These are phyloP conservation scores for Globisporangium camurandrum DNA, from an alignment of 352 stramenopile species.

Conservation along the genomic window DNA sequence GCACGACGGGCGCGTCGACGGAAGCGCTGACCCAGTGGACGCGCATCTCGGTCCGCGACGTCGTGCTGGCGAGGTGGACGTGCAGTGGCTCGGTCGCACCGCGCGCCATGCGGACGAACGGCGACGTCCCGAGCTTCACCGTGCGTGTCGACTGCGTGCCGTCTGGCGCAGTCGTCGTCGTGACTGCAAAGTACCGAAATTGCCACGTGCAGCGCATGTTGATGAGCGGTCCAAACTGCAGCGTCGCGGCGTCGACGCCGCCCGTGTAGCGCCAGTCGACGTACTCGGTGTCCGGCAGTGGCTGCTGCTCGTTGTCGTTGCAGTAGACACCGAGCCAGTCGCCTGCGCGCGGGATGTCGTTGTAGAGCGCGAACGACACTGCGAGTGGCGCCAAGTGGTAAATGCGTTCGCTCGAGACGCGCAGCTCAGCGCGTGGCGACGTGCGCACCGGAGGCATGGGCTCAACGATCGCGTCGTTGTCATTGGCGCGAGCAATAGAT, in stretches of 20 bases:
- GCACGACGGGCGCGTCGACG: slow-evolving; percentile 27
- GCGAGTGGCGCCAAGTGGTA: slow-evolving; percentile 10
- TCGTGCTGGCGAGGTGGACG: slow-evolving; percentile 7
- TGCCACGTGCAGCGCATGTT: slow-evolving; percentile 24
- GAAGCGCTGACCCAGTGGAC: slow-evolving; percentile 46
- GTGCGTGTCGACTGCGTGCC: too few relatives aligned
- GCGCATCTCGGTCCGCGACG: slow-evolving; percentile 24
- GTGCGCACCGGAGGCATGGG: too few relatives aligned
- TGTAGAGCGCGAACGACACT: slow-evolving; percentile 11
- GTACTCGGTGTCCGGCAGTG: slow-evolving; percentile 9
- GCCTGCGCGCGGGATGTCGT: not conserved
- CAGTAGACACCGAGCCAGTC: slow-evolving; percentile 17
- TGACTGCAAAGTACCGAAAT: slow-evolving; percentile 18
- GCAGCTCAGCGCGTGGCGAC: not conserved
- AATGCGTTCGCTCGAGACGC: slow-evolving; percentile 11
- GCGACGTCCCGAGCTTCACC: slow-evolving; percentile 20
- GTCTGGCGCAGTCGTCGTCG: slow-evolving; percentile 12
- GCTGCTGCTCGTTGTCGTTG: slow-evolving; percentile 7
- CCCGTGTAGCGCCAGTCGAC: slow-evolving; percentile 11
- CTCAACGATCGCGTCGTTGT: not conserved
- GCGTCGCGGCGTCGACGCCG: slow-evolving; percentile 1
- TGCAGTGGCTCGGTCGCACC: slow-evolving; percentile 21
- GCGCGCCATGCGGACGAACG: slow-evolving; percentile 9
- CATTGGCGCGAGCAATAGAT: too few relatives aligned
- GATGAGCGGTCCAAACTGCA: slow-evolving; percentile 15